Percentiles rank a stretch among this genome's conserved stretches.
phyloP scores from a whole-genome alignment of 306 rosid species.

The Prunus armeniaca region DNA sequence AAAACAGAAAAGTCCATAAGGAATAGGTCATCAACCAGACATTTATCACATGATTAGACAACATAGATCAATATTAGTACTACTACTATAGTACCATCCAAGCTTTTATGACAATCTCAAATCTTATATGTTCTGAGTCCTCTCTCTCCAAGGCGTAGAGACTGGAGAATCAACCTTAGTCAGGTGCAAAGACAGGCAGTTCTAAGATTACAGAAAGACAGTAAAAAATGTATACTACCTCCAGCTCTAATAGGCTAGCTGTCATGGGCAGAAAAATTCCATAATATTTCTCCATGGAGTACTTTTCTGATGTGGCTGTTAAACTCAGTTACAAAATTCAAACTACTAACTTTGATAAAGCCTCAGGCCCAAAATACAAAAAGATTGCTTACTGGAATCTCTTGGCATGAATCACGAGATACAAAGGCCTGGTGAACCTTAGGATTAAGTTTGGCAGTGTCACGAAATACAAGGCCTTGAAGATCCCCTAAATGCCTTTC shows the following conservation, averaged over 20 bases:
- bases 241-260: background rate
- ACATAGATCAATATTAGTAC: background rate
- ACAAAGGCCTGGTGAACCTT: conserved; percentile 49
- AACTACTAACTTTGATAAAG: background rate
- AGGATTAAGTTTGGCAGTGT: conserved; percentile 44
- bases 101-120: background rate
- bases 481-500: conserved; percentile 87
- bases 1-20: background rate
- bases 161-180: background rate
- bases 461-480: conserved; percentile 61
- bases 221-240: background rate
- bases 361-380: background rate
- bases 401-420: conserved; percentile 51
- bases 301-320: background rate
- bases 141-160: background rate
- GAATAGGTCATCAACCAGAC: background rate
- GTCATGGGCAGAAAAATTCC: background rate
- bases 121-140: background rate
- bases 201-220: background rate
- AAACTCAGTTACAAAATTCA: background rate
- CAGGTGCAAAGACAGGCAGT: background rate
- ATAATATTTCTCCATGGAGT: background rate
- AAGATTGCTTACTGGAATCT: conserved; percentile 68
- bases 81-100: background rate
- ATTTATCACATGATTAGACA: conserved; percentile 4